Conservation (phyloP, 129 eudicot species). For the Pulicaria dysenterica region DNA sequence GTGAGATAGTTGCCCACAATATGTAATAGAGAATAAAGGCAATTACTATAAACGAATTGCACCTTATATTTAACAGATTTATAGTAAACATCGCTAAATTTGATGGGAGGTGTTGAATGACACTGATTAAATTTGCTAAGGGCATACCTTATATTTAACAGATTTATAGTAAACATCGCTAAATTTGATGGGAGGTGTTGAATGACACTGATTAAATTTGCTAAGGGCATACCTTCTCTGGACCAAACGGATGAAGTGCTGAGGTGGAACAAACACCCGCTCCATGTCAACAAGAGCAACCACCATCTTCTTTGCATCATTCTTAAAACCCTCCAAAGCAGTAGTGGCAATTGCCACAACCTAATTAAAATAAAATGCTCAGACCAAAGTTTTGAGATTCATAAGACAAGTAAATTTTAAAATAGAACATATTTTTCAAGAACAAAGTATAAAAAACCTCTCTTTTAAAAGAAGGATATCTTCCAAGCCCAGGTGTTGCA, state of each 20-base stretch:
- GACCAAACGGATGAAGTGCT: constrained; percentile 95
- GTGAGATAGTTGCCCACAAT: background rate
- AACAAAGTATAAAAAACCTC: constrained; percentile 47
- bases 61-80: background rate
- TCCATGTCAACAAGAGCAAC: constrained; percentile 99
- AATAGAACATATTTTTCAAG: constrained; percentile 3
- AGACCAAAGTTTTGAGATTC: constrained; percentile 2
- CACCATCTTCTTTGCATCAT: constrained; percentile 93
- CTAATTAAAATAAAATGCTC: constrained; percentile 38
- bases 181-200: background rate
- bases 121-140: background rate
- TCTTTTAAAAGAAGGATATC: constrained; percentile 96
- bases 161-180: background rate
- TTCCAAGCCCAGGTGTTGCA: constrained; percentile 99
- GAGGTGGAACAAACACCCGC: constrained; percentile 98
- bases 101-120: background rate
- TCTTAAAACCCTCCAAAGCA: constrained; percentile 90
- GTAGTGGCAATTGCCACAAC: constrained; percentile 82
- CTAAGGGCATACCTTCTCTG: constrained; percentile 76
- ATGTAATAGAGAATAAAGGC: background rate
- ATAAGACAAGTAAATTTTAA: constrained; percentile 19
- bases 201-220: background rate
- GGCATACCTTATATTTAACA: background rate
- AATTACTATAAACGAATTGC: background rate
- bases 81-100: background rate